Base-by-base conservation (phyloP, 225 moss, liverwort and hornwort species). In the Physcomitrium patens region DNA sequence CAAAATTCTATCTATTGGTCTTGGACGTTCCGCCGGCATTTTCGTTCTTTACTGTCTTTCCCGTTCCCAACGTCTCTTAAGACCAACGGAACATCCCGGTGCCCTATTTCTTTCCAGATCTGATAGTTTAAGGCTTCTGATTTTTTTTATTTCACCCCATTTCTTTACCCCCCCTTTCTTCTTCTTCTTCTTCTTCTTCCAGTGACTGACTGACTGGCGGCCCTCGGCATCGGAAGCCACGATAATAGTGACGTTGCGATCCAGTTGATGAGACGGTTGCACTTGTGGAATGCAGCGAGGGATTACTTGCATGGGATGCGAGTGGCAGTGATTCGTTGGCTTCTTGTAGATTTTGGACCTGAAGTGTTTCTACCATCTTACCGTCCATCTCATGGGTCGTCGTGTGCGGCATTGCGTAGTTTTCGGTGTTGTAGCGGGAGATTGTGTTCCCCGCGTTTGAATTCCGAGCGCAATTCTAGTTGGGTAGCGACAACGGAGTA, bases 191-290 rank as follows among this genome's bases (percentile, higher is more conserved):
- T n/a, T n/a, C 31, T 37, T 4, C 5, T 37, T 37, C 31, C 31
- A 37, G 31, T 7, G 31, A 37, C 31, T 9, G 45, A 28, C 14
- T 7, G 31, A 37, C 31, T 9, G 45, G 22, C 14, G 42, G 67
- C 61, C 72, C 55, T 49, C 12, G 5, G 54, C 63, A 50, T 17
- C 22, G 51, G 81, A 58, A 70, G n/a, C 46, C 77, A 44, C 69
- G 31, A 4, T 37, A 78, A 74, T 59, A 31, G 64, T 65, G 78
- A 69, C 82, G 78, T 82, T 82, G 65, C 78, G 15, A 82, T 6
- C 31, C 31, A 37, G n/a, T 7, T 37, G 31, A 37, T 3, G 58
- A 50, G 73, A 78, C 78, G 78, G 82, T 82, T 82, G 78, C 37
- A 23, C 12, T 24, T 14, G 58, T 24, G 12, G 41, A n/a, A 3